Percentiles rank a stretch among this genome's conserved stretches.
Conservation (phyloP, 148 eudicot genomes). For the Persicaria tinctoria region DNA sequence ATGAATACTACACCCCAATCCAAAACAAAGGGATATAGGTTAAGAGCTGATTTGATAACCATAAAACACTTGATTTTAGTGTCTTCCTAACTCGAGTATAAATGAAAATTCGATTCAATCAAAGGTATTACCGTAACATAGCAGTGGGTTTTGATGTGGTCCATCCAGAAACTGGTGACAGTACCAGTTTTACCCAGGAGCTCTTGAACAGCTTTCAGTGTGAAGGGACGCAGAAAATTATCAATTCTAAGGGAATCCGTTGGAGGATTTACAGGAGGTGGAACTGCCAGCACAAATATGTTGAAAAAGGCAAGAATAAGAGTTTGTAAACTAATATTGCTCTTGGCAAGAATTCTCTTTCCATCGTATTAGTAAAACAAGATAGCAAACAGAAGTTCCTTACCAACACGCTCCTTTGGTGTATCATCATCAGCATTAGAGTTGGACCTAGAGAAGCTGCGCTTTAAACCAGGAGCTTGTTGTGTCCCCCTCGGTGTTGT, state of each 20-base stretch:
- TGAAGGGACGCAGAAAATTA: slow-evolving; percentile 83
- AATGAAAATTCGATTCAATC: neutral
- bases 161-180: slow-evolving; percentile 89
- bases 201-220: slow-evolving; percentile 93
- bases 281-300: slow-evolving; percentile 40
- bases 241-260: slow-evolving; percentile 83
- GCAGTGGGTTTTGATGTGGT: slow-evolving; percentile 95
- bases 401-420: slow-evolving; percentile 80
- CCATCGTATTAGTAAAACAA: neutral
- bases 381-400: slow-evolving; percentile 10
- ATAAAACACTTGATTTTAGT: neutral
- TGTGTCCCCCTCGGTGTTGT: slow-evolving; percentile 30
- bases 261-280: slow-evolving; percentile 58
- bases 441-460: slow-evolving; percentile 40
- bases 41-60: neutral
- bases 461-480: slow-evolving; percentile 27
- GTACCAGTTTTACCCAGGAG: slow-evolving; percentile 78
- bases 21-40: neutral
- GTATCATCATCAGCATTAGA: slow-evolving; percentile 37
- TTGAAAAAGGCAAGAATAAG: neutral
- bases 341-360: neutral
- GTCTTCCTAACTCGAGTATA: neutral
- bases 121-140: slow-evolving; percentile 57
- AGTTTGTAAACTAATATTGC: neutral
- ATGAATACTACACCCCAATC: slow-evolving; percentile 51